Evolutionary conservation across 768 basidiomycete genomes (phyloP), one percentile per base, ranked within the genome.

Genomic region (Amanita exitialis): DNA sequence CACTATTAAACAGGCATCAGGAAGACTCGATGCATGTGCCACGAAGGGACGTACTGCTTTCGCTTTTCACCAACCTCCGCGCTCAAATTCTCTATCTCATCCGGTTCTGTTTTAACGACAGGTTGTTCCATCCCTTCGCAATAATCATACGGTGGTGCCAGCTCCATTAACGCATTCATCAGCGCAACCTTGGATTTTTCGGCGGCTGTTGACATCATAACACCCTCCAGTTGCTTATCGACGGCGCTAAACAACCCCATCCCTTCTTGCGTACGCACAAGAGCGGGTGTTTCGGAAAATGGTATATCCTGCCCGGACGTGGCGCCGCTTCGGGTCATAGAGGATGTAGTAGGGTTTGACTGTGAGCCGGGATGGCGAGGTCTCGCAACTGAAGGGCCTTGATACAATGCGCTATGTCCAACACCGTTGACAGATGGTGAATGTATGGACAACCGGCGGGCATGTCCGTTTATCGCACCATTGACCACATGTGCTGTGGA

Each of bases 221-320:
- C 34, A 42, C 55, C 57, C 9, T 74, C 71, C 10, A 83, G 59
- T 15, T 76, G 76, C 8, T 53, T 60, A 53, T 89, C 85, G 6
- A 91, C 69, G 44, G 78, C 70, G 23, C 63, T 63, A 57, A 91
- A 90, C 48, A 69, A 56, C 2, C 71, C 62, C 90, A 94, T 94
- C n/a, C 82, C 81, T 52, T 80, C 74, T 0, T 79, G 69, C 0
- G 87, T 86, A 15, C 90, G 82, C 10, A 77, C 61, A 12, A 91
- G 75, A 0, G 86, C 86, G 4, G 78, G 77, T 41, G 74, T 74
- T 34, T 92, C 88, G 3, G 70, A 66, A 56, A 91, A 90, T 2
- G 75, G 66, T 0, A 72, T 61, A 57, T 80, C 74, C 48, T 66
- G 65, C 39, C 69, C 64, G 10, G 60, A 56, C 49, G 54, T 54